Percentiles rank a stretch among this genome's conserved stretches.
Conservation (phyloP, 805 yeast genomes). For the Danielia reshetovae region DNA sequence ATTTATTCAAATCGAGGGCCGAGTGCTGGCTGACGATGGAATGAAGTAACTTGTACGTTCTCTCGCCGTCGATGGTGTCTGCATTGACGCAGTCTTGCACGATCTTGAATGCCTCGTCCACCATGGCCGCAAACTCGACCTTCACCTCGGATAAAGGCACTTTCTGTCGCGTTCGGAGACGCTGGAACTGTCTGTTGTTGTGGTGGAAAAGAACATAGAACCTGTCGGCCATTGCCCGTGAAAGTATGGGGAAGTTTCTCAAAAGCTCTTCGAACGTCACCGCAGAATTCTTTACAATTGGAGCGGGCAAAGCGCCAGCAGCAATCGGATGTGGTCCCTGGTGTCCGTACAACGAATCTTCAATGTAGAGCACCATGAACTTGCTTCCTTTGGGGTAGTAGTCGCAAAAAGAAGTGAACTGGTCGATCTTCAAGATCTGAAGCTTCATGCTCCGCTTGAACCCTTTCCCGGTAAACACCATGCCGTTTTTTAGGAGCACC, state of each 20-base stretch:
- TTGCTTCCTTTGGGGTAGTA: constrained; percentile 55
- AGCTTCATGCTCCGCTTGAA: constrained; percentile 45
- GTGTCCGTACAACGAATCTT: constrained; percentile 24
- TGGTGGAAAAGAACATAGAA: constrained; percentile 39
- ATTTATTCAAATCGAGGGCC: constrained; percentile 43
- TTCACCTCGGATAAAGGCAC: constrained; percentile 24
- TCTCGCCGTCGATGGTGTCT: constrained; percentile 33
- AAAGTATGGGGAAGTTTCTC: constrained; percentile 36
- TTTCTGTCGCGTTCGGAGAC: constrained; percentile 26
- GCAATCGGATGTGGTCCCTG: background rate
- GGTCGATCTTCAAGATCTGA: constrained; percentile 41
- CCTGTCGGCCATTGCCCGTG: constrained; percentile 36
- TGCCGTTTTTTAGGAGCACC: constrained; percentile 51
- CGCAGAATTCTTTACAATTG: background rate
- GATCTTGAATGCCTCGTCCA: constrained; percentile 32
- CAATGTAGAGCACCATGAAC: constrained; percentile 56
- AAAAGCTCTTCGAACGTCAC: constrained; percentile 35
- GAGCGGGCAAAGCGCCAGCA: background rate
- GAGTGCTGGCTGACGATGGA: constrained; percentile 32
- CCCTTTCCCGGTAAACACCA: constrained; percentile 55
- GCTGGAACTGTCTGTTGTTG: constrained; percentile 30
- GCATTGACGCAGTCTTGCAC: constrained; percentile 37
- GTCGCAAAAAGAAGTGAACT: constrained; percentile 53
- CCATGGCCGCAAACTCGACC: constrained; percentile 28
- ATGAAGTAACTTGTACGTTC: constrained; percentile 27